phyloP scores from a whole-genome alignment of 1,284 basidiomycete genomes.

The Thelephora terrestris region DNA sequence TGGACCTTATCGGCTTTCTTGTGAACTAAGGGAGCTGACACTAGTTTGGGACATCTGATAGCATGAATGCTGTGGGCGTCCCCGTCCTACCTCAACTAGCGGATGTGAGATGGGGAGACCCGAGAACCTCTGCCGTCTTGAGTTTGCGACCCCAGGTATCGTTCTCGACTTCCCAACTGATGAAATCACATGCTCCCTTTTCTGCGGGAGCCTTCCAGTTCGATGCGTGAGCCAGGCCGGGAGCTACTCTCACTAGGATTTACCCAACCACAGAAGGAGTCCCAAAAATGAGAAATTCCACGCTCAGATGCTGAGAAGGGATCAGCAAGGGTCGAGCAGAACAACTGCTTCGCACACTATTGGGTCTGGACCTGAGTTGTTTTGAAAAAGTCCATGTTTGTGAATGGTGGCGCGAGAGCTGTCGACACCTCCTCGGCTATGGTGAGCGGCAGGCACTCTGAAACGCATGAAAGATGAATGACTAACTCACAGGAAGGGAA shows the following conservation, averaged over 20 bases:
- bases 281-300: no score
- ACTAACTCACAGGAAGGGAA: conserved; percentile 36
- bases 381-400: no score
- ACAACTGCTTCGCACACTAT: conserved; percentile 31
- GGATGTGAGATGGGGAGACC: neutral
- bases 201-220: no score
- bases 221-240: no score
- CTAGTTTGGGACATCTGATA: conserved; percentile 67
- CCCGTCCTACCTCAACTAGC: conserved; percentile 47
- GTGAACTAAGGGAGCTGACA: conserved; percentile 65
- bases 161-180: neutral
- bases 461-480: neutral
- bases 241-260: no score
- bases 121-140: no score
- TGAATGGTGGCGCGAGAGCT: no score
- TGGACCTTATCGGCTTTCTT: conserved; percentile 34
- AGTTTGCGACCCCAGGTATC: neutral
- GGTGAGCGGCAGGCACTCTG: no score
- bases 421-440: no score
- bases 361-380: conserved; percentile 60
- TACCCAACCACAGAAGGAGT: no score
- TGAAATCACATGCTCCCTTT: neutral
- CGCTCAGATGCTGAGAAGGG: no score
- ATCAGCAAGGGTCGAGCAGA: conserved; percentile 39
- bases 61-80: conserved; percentile 58